Conservation (phyloP, 208 protist genomes). For the Entamoeba histolytica region DNA sequence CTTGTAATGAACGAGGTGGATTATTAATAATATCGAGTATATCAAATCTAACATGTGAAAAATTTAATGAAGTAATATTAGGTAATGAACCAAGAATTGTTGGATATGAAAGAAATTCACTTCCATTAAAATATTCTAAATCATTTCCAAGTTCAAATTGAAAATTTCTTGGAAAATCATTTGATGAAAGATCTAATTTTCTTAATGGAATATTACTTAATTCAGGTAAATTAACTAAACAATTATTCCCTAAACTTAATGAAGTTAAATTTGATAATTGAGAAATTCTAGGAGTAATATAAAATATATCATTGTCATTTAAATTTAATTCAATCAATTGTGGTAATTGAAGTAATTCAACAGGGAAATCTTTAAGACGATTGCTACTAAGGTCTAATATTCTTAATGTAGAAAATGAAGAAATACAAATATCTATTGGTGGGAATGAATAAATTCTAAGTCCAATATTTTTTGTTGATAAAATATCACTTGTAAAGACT, state of each 20-base stretch:
- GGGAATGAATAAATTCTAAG: neutral
- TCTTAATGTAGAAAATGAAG: neutral
- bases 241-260: neutral
- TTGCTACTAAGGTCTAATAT: neutral
- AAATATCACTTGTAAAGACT: neutral
- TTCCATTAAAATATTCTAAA: neutral
- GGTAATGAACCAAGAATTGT: neutral
- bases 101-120: neutral
- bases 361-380: neutral
- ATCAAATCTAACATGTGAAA: neutral
- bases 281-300: neutral
- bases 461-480: neutral
- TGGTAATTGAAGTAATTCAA: neutral
- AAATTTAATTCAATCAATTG: neutral
- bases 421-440: neutral
- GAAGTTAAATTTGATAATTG: neutral
- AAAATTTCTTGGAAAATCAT: neutral
- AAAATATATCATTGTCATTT: neutral
- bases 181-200: neutral
- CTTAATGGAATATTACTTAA: neutral
- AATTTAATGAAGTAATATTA: neutral
- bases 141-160: neutral
- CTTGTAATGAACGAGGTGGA: neutral
- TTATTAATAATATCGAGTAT: neutral
- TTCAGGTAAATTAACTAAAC: neutral